These are phyloP conservation scores for Fusarium fujikuroi DNA, from an alignment of 2,329 filamentous ascomycete species.

Conservation along the genomic window DNA sequence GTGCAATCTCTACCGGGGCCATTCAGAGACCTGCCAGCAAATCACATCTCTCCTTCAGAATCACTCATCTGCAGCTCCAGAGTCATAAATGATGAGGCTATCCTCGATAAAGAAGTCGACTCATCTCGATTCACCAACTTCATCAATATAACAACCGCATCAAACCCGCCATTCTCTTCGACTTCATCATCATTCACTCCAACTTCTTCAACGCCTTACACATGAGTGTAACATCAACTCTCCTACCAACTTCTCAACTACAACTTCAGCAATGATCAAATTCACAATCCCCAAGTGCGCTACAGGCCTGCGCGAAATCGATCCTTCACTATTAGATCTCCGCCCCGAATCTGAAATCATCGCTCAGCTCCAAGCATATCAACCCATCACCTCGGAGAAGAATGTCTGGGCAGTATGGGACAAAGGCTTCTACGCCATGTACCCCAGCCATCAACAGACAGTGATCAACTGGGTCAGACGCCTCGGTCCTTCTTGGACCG, in stretches of 20 bases:
- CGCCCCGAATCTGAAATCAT: slow-evolving; percentile 49
- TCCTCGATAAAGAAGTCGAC: slow-evolving; percentile 1
- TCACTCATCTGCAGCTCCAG: fast-evolving
- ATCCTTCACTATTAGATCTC: slow-evolving; percentile 30
- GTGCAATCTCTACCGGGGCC: neutral
- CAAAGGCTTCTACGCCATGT: slow-evolving; percentile 51
- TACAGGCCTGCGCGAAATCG: slow-evolving; percentile 15
- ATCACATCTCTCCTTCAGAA: neutral
- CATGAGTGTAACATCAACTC: neutral
- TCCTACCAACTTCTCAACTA: neutral
- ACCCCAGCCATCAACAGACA: slow-evolving; percentile 51
- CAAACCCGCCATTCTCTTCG: fast-evolving
- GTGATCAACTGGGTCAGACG: slow-evolving; percentile 56
- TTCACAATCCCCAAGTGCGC: slow-evolving; percentile 19
- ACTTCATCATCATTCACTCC: neutral
- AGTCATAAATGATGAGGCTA: neutral
- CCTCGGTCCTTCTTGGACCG: slow-evolving; percentile 53
- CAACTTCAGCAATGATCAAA: slow-evolving; percentile 4
- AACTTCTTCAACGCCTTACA: fast-evolving
- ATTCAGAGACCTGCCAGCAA: neutral
- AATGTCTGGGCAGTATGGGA: slow-evolving; percentile 61
- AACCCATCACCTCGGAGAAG: slow-evolving; percentile 52
- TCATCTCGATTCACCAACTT: neutral
- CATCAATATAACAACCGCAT: neutral
- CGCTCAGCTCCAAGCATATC: slow-evolving; percentile 42